Percentiles rank a stretch among this genome's conserved stretches.
Evolutionary conservation across 768 basidiomycete genomes (phyloP).

Genomic region (Mycena vulgaris): DNA sequence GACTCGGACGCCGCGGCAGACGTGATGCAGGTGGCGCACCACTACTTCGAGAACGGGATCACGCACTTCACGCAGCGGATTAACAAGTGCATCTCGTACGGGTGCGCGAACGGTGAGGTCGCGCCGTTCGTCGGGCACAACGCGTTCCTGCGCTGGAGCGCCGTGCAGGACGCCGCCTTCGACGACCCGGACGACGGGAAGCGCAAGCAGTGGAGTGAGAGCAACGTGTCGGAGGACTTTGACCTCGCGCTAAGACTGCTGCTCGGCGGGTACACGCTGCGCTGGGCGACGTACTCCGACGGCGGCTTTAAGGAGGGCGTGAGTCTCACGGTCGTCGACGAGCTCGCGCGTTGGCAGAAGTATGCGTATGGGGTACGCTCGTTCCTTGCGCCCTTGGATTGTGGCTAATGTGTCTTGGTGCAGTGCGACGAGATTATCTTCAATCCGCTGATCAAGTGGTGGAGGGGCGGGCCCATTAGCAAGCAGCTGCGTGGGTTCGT

Average conservation of each 20-base stretch:
- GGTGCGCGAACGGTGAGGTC: slow-evolving; percentile 85
- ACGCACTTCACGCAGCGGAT: slow-evolving; percentile 93
- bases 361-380: slow-evolving; percentile 63
- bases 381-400: not conserved
- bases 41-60: slow-evolving; percentile 93
- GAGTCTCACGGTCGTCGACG: slow-evolving; percentile 88
- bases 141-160: slow-evolving; percentile 90
- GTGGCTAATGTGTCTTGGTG: slow-evolving; percentile 41
- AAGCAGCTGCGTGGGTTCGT: slow-evolving; percentile 80
- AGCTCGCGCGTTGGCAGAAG: slow-evolving; percentile 93
- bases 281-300: slow-evolving; percentile 89
- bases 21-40: slow-evolving; percentile 91
- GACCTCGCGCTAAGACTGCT: slow-evolving; percentile 81
- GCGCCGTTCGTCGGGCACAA: slow-evolving; percentile 91
- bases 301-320: slow-evolving; percentile 94
- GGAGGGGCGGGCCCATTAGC: slow-evolving; percentile 83
- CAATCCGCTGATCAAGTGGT: slow-evolving; percentile 87
- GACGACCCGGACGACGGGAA: slow-evolving; percentile 74
- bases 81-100: slow-evolving; percentile 85
- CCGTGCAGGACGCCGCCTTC: slow-evolving; percentile 88
- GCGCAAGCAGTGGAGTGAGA: slow-evolving; percentile 82
- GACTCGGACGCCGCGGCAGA: slow-evolving; percentile 56
- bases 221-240: slow-evolving; percentile 87
- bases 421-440: slow-evolving; percentile 84
- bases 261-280: slow-evolving; percentile 78